A percentile compares a stretch with the other conserved stretches of the same genome.
Conservation (phyloP, 2,329 filamentous ascomycete genomes). For the Fusarium sp. region DNA sequence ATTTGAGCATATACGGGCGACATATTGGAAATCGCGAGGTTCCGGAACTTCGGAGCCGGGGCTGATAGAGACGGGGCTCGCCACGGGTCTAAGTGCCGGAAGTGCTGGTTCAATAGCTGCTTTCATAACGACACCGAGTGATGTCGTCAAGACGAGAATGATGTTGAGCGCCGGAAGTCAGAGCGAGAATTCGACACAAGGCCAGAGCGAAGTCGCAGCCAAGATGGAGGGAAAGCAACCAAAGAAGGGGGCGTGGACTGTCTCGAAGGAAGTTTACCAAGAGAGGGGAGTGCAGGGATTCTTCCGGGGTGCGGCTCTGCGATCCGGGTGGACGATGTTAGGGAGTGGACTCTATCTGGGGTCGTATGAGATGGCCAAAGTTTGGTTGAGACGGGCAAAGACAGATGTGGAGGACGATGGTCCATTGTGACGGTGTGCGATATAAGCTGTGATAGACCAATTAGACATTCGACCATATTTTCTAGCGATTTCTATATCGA, state of each 20-base stretch:
- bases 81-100: constrained; percentile 80
- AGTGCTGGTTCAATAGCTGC: constrained; percentile 78
- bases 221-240: constrained; percentile 43
- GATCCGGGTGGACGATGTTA: constrained; percentile 82
- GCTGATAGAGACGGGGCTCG: constrained; percentile 72
- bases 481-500: neutral
- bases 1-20: constrained; percentile 75
- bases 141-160: constrained; percentile 89
- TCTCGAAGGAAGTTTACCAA: constrained; percentile 71
- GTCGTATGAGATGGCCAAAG: constrained; percentile 82
- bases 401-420: constrained; percentile 52
- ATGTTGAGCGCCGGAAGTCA: constrained; percentile 72
- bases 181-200: neutral
- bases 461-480: neutral
- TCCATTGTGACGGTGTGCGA: constrained; percentile 27
- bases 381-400: constrained; percentile 63
- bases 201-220: constrained; percentile 14
- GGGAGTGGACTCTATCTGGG: constrained; percentile 87
- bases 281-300: constrained; percentile 77
- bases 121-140: constrained; percentile 85
- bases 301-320: constrained; percentile 78
- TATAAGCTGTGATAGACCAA: neutral
- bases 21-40: constrained; percentile 55
- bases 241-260: constrained; percentile 60
- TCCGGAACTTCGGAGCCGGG: constrained; percentile 33